Conservation (phyloP, 176 grass and related monocot species). For the Poa annua region DNA sequence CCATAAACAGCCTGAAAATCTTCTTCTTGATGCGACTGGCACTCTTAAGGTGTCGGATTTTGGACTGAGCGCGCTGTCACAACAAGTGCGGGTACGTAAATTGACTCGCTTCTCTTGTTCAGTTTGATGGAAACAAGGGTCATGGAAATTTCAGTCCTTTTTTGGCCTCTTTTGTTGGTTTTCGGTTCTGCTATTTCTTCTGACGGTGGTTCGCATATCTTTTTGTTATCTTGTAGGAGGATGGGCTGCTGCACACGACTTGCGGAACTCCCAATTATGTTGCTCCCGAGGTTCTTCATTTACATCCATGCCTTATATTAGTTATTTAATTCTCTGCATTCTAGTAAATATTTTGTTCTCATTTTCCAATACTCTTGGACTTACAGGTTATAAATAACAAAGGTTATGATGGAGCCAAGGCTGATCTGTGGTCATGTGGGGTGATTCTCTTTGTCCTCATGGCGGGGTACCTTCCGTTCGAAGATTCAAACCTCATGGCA, state of each 20-base stretch:
- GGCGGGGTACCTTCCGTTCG: conserved; percentile 92
- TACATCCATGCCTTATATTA: conserved; percentile 37
- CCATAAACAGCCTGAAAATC: conserved; percentile 81
- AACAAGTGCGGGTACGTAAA: conserved; percentile 90
- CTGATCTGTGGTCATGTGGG: conserved; percentile 98
- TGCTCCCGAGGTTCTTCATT: conserved; percentile 71
- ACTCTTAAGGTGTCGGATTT: conserved; percentile 94
- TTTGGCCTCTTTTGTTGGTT: background rate
- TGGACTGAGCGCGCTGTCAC: conserved; percentile 85
- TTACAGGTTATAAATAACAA: conserved; percentile 84
- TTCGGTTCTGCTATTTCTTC: background rate
- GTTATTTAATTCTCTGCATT: conserved; percentile 17
- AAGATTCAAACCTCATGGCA: conserved; percentile 84
- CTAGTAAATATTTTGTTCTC: conserved; percentile 38
- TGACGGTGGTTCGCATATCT: conserved; percentile 13
- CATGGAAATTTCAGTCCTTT: background rate
- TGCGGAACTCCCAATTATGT: conserved; percentile 99
- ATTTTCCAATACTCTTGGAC: conserved; percentile 46
- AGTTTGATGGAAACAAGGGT: background rate
- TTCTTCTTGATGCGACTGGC: conserved; percentile 78
- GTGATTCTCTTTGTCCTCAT: conserved; percentile 98
- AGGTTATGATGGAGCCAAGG: conserved; percentile 97
- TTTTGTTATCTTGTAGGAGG: conserved; percentile 69
- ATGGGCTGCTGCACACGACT: conserved; percentile 88
- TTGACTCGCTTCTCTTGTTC: background rate